Percentiles rank a stretch among this genome's conserved stretches.
phyloP scores from a whole-genome alignment of 2,329 filamentous ascomycete species.

The Aspergillus tubingensis region DNA sequence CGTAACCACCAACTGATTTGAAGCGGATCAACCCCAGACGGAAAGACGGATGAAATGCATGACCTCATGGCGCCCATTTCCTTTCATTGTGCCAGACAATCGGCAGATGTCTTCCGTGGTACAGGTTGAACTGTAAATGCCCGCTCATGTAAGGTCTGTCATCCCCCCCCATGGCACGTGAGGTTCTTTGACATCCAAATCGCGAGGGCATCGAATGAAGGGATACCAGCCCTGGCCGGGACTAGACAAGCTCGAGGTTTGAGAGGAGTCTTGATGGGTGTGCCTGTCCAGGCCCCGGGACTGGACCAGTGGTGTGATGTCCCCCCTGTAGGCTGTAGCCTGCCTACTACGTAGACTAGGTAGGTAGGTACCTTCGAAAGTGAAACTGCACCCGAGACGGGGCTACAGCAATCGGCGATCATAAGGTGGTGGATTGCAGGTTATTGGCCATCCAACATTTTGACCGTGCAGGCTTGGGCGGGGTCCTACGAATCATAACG shows the following conservation, averaged over 20 bases:
- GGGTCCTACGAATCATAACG: neutral
- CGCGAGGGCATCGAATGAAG: neutral
- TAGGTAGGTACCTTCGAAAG: neutral
- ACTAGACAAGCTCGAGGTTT: neutral
- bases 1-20: too few relatives aligned
- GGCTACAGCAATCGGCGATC: neutral
- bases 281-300: neutral
- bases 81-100: slow-evolving; percentile 4
- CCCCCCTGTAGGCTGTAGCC: neutral
- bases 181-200: neutral
- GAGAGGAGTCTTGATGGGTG: neutral
- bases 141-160: neutral
- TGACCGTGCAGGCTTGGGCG: neutral
- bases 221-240: neutral
- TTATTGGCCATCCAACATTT: neutral
- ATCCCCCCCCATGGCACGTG: neutral
- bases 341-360: neutral
- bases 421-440: neutral
- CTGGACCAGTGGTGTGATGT: neutral
- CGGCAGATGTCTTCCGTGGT: neutral
- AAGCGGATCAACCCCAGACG: neutral
- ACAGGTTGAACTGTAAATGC: neutral
- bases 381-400: neutral
- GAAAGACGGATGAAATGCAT: neutral
- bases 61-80: slow-evolving; percentile 1